Evolutionary conservation across 176 grass and related monocot species (phyloP).

Genomic region (Musa itinerans): DNA sequence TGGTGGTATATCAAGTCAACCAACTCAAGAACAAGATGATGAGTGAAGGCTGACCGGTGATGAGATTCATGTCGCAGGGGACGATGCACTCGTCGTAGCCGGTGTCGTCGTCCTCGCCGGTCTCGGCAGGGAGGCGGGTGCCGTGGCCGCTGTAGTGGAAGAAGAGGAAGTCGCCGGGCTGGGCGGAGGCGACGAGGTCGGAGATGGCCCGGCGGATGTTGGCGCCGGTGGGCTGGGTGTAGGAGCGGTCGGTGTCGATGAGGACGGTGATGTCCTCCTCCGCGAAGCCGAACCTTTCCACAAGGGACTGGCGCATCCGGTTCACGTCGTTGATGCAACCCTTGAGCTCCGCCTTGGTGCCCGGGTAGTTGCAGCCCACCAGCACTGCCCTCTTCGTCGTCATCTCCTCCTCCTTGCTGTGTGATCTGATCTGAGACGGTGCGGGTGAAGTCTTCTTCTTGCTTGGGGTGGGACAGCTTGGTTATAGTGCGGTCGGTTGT

Average conservation of each 20-base stretch:
- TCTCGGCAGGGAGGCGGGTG: conserved; percentile 83
- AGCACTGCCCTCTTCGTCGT: conserved; percentile 65
- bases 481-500: too few relatives aligned
- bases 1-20: neutral
- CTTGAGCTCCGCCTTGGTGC: conserved; percentile 87
- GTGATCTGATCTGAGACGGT: neutral
- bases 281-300: conserved; percentile 69
- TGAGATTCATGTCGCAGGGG: conserved; percentile 95
- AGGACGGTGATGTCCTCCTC: conserved; percentile 60
- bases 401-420: conserved; percentile 22
- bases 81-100: conserved; percentile 99
- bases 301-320: conserved; percentile 63
- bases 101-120: conserved; percentile 76
- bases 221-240: conserved; percentile 62
- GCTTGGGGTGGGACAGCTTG: too few relatives aligned
- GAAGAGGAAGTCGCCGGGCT: conserved; percentile 68
- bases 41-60: conserved; percentile 43
- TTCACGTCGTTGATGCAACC: conserved; percentile 92
- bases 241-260: conserved; percentile 51
- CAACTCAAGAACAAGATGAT: neutral
- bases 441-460: too few relatives aligned
- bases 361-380: conserved; percentile 88
- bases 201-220: conserved; percentile 62
- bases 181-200: conserved; percentile 37
- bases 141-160: conserved; percentile 96